Percentiles rank a stretch among this genome's conserved stretches.
Evolutionary conservation across 2,329 filamentous ascomycete species (phyloP).

Genomic region (Macrophomina tecta): DNA sequence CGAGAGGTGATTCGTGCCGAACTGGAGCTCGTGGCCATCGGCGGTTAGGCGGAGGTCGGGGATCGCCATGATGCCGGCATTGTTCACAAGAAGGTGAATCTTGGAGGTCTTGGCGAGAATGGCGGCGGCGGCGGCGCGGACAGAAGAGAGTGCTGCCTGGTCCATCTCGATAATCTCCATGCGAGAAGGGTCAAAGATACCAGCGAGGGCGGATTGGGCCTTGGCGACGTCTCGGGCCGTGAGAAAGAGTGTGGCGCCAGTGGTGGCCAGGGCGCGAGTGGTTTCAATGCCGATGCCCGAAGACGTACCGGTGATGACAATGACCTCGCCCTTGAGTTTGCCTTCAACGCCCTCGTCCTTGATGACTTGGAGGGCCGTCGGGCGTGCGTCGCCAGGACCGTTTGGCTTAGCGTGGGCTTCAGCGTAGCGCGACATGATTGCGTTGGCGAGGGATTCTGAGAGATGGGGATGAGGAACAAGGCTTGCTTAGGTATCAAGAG

Average conservation of each 20-base stretch:
- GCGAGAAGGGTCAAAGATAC: conserved; percentile 26
- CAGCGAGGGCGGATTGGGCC: conserved; percentile 34
- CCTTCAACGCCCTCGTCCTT: conserved; percentile 45
- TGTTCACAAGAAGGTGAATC: conserved; percentile 37
- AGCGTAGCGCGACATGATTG: conserved; percentile 31
- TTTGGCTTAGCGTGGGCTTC: conserved; percentile 31
- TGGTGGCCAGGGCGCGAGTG: conserved; percentile 49
- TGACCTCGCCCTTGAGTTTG: conserved; percentile 36
- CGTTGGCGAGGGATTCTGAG: no score
- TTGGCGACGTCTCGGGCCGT: conserved; percentile 53
- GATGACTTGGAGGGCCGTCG: conserved; percentile 50
- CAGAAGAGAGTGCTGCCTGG: conserved; percentile 32
- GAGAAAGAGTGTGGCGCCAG: conserved; percentile 54
- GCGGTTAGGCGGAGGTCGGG: conserved; percentile 32
- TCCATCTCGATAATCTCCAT: conserved; percentile 44
- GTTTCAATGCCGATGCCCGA: conserved; percentile 40
- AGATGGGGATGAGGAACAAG: no score
- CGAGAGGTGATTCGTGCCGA: conserved; percentile 60
- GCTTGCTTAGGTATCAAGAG: no score
- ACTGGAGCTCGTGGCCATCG: conserved; percentile 53
- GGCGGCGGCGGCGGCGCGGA: conserved; percentile 33
- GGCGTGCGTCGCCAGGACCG: conserved; percentile 49
- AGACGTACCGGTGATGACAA: conserved; percentile 39
- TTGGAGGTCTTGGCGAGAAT: conserved; percentile 32
- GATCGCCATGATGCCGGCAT: conserved; percentile 40